Evolutionary conservation across 352 stramenopile species (phyloP).

Genomic region (Aphanomyces euteiches): DNA sequence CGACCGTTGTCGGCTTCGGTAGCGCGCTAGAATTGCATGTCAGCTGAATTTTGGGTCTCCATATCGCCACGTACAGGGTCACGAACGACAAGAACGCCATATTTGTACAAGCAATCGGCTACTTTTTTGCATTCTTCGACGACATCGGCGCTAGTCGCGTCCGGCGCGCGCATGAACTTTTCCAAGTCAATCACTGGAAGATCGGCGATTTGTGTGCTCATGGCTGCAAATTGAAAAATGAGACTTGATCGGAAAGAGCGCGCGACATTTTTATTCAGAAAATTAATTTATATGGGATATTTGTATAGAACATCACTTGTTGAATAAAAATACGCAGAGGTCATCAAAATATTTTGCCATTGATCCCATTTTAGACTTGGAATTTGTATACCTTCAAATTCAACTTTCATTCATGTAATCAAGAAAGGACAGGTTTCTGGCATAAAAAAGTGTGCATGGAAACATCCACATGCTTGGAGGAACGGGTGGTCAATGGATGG

Average conservation of each 20-base stretch:
- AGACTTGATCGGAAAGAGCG: too few species aligned
- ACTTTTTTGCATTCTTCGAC: slow-evolving; percentile 66
- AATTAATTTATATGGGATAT: slow-evolving; percentile 32
- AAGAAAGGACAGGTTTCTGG: too few species aligned
- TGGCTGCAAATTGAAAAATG: slow-evolving; percentile 17
- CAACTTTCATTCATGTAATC: too few species aligned
- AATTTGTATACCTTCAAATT: too few species aligned
- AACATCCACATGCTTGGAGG: slow-evolving; percentile 22
- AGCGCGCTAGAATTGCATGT: slow-evolving; percentile 40
- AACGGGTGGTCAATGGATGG: background rate
- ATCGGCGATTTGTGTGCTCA: slow-evolving; percentile 8
- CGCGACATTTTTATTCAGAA: slow-evolving; percentile 39
- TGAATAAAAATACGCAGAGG: slow-evolving; percentile 29
- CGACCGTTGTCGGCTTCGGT: slow-evolving; percentile 66
- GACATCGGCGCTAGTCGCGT: slow-evolving; percentile 34
- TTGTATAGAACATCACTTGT: slow-evolving; percentile 19
- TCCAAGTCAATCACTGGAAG: slow-evolving; percentile 80
- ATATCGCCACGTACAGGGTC: slow-evolving; percentile 45
- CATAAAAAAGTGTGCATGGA: too few species aligned
- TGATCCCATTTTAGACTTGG: too few species aligned
- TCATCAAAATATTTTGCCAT: too few species aligned
- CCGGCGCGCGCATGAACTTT: slow-evolving; percentile 66
- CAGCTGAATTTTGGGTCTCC: background rate
- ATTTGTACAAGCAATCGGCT: slow-evolving; percentile 79
- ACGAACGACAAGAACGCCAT: slow-evolving; percentile 77